Evolutionary conservation across 108 stramenopile genomes (phyloP).

Genomic region (Conticribra guillardii): DNA sequence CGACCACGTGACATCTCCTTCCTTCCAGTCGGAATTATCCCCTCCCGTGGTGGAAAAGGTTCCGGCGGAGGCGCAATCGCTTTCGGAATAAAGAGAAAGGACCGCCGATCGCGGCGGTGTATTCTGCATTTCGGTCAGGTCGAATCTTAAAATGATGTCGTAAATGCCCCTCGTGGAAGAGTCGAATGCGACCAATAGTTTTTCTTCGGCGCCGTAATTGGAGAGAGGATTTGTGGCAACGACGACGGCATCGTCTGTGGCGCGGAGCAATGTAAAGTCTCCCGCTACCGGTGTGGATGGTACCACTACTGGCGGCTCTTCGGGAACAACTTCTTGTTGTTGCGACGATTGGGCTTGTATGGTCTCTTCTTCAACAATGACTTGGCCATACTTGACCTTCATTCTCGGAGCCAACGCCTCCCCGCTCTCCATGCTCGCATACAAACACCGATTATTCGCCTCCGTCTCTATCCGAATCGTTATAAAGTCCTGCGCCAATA

Average conservation of each 20-base stretch:
- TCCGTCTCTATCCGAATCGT: slow-evolving; percentile 26
- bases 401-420: slow-evolving; percentile 12
- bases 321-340: no score
- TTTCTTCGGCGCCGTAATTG: slow-evolving; percentile 22
- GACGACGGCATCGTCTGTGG: slow-evolving; percentile 33
- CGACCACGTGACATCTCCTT: slow-evolving; percentile 24
- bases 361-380: not conserved
- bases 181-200: slow-evolving; percentile 22
- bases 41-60: slow-evolving; percentile 13
- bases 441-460: slow-evolving; percentile 24
- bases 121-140: slow-evolving; percentile 8
- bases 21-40: slow-evolving; percentile 7
- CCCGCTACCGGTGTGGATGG: slow-evolving; percentile 13
- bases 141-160: slow-evolving; percentile 25
- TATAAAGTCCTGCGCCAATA: not conserved
- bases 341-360: no score
- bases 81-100: slow-evolving; percentile 21
- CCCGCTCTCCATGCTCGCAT: slow-evolving; percentile 32
- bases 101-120: slow-evolving; percentile 18
- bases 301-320: not conserved
- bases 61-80: slow-evolving; percentile 20
- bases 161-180: slow-evolving; percentile 14
- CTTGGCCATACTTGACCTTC: slow-evolving; percentile 6
- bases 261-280: slow-evolving; percentile 22
- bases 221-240: slow-evolving; percentile 3